Conservation (phyloP, 257 asterid species). For the Nemophila menziesii region DNA sequence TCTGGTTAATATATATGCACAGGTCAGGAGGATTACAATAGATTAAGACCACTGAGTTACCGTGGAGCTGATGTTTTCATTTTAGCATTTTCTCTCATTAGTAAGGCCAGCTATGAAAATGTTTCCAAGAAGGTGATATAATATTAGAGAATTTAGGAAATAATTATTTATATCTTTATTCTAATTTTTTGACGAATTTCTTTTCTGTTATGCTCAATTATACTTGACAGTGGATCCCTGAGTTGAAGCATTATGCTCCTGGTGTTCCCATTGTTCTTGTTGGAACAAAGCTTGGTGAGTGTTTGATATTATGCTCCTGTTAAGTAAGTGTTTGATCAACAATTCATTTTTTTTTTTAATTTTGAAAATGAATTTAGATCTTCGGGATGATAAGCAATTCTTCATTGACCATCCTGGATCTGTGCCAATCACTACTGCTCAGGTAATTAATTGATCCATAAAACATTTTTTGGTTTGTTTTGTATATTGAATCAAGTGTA, state of each 20-base stretch:
- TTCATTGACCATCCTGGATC: conserved; percentile 88
- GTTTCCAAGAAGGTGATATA: conserved; percentile 38
- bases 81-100: conserved; percentile 48
- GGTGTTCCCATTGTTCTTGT: conserved; percentile 49
- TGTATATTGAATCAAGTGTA: background rate
- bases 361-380: conserved; percentile 40
- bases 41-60: conserved; percentile 46
- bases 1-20: conserved; percentile 1
- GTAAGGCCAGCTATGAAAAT: conserved; percentile 51
- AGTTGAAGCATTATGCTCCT: conserved; percentile 52
- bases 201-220: conserved; percentile 7
- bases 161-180: background rate
- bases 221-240: conserved; percentile 49
- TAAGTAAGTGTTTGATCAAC: too few relatives aligned
- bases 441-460: conserved; percentile 27
- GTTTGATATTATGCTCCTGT: too few relatives aligned
- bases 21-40: conserved; percentile 49
- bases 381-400: conserved; percentile 90
- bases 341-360: too few relatives aligned
- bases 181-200: conserved; percentile 1
- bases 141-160: too few relatives aligned
- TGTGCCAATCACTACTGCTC: conserved; percentile 75
- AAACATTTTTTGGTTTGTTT: background rate
- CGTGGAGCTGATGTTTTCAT: conserved; percentile 55
- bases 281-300: conserved; percentile 48